Evolutionary conservation across 352 stramenopile genomes (phyloP).

Genomic region (Globisporangium uncinulatum): DNA sequence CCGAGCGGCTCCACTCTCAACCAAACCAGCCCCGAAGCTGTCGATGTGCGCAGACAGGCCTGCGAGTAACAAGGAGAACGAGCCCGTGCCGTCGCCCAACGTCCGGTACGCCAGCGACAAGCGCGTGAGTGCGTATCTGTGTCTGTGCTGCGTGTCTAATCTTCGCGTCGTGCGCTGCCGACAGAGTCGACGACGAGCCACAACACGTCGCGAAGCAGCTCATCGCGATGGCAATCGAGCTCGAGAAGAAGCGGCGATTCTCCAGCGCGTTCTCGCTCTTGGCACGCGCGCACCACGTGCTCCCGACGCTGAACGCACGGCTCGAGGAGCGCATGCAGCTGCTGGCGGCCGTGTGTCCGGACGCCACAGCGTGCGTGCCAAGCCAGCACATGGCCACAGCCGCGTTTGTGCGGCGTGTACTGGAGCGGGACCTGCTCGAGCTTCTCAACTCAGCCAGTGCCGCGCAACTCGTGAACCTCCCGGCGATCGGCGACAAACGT

Average conservation of each 20-base stretch:
- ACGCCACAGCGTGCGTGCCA: conserved; percentile 15
- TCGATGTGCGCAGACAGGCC: conserved; percentile 3
- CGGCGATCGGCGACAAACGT: conserved; percentile 46
- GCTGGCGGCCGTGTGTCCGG: conserved; percentile 23
- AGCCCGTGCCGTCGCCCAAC: neutral
- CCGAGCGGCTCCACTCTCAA: too few species aligned
- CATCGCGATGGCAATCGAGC: conserved; percentile 40
- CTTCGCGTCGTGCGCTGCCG: neutral
- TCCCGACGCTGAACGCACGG: conserved; percentile 42
- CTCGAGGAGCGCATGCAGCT: conserved; percentile 33
- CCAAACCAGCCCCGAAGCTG: neutral
- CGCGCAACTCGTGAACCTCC: conserved; percentile 35
- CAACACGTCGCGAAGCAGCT: conserved; percentile 53
- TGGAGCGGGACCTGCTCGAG: conserved; percentile 44
- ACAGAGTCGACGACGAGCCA: conserved; percentile 20
- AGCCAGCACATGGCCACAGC: conserved; percentile 37
- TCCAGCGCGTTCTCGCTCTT: conserved; percentile 42
- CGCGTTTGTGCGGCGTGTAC: conserved; percentile 29
- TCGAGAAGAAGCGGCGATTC: conserved; percentile 38
- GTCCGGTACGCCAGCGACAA: neutral
- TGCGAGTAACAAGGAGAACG: conserved; percentile 15
- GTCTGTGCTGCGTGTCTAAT: too few species aligned
- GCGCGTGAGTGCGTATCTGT: too few species aligned
- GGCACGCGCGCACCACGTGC: conserved; percentile 39
- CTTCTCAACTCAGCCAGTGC: conserved; percentile 39